Conservation (phyloP, 768 basidiomycete species). For the Ephemerocybe angulata region DNA sequence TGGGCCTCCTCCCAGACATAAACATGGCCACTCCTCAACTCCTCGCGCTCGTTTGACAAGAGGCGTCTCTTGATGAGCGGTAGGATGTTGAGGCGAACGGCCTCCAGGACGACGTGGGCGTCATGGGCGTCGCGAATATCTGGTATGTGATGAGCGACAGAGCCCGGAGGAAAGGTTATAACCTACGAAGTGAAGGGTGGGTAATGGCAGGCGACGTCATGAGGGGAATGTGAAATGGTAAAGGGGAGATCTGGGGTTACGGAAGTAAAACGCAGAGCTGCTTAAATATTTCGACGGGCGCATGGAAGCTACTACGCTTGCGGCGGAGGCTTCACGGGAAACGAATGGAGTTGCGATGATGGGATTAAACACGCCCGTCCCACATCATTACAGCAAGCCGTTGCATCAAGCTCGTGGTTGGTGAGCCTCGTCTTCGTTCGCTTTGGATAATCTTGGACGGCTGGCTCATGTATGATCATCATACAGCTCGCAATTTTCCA, state of each 20-base stretch:
- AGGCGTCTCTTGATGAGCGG: constrained; percentile 71
- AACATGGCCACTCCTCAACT: constrained; percentile 67
- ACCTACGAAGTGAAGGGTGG: constrained; percentile 47
- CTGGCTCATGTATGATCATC: too few species aligned
- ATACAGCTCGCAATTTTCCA: neutral
- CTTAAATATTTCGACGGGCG: constrained; percentile 4
- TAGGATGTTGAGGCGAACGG: constrained; percentile 64
- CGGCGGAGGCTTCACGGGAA: constrained; percentile 11
- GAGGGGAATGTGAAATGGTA: constrained; percentile 17
- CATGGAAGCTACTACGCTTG: neutral
- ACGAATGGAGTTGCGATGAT: constrained; percentile 9
- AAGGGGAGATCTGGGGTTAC: constrained; percentile 20
- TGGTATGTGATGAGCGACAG: constrained; percentile 22
- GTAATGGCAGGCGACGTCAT: constrained; percentile 34
- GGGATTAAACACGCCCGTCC: neutral
- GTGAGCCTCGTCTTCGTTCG: neutral
- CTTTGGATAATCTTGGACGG: neutral
- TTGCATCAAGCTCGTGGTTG: constrained; percentile 6
- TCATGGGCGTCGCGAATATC: constrained; percentile 80
- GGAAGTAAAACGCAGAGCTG: neutral
- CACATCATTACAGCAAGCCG: neutral
- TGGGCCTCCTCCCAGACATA: constrained; percentile 88
- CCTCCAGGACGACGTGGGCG: constrained; percentile 73
- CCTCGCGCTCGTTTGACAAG: constrained; percentile 65
- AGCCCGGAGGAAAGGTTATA: constrained; percentile 1